A percentile compares a stretch with the other conserved stretches of the same genome.
Conservation (phyloP, 495 filamentous ascomycete species). For the Penicillium bialowiezense region DNA sequence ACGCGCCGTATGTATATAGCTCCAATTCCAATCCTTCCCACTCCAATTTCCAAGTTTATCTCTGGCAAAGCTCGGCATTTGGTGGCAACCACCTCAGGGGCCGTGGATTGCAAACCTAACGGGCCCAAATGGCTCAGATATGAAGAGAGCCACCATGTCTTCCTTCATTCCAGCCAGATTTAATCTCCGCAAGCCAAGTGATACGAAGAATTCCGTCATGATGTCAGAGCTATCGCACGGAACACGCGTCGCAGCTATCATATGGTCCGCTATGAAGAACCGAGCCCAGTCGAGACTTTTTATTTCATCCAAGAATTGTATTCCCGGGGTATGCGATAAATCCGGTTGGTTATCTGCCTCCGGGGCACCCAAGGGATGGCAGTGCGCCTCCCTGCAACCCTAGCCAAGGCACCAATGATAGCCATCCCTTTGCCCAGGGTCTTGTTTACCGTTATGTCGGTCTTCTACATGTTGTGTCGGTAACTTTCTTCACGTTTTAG, state of each 20-base stretch:
- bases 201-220: constrained; percentile 9
- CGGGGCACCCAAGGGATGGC: neutral
- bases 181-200: constrained; percentile 1
- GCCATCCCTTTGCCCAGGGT: neutral
- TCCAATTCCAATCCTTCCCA: neutral
- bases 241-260: constrained; percentile 6
- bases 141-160: neutral
- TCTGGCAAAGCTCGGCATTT: neutral
- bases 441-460: neutral
- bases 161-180: constrained; percentile 4
- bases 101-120: neutral
- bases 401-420: constrained; percentile 1
- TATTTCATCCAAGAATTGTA: neutral
- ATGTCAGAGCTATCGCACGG: neutral
- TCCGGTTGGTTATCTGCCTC: neutral
- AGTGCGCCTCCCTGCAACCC: constrained; percentile 5
- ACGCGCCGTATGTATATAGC: too few species aligned
- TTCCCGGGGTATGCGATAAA: neutral
- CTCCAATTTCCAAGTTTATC: neutral
- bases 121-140: neutral
- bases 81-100: neutral
- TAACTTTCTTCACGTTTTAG: neutral
- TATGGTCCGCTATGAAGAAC: neutral
- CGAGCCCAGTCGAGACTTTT: neutral
- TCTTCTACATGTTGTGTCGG: neutral